A percentile compares a stretch with the other conserved stretches of the same genome.
phyloP scores from a whole-genome alignment of 164 flowering plant genomes.

The Aristolochia contorta region DNA sequence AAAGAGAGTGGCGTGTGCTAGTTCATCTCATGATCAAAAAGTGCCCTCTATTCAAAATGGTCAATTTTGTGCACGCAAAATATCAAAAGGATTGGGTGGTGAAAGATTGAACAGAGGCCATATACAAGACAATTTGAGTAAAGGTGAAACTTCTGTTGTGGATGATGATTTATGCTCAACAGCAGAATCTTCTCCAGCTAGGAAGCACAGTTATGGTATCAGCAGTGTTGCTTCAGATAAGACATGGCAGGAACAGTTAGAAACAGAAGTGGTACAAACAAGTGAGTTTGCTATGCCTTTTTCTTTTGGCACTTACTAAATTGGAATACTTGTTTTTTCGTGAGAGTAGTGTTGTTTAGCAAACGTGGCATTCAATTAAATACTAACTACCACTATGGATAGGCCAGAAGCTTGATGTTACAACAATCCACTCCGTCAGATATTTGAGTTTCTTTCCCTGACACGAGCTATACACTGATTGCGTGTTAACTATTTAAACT shows the following conservation, averaged over 20 bases:
- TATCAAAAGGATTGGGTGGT: conserved; percentile 26
- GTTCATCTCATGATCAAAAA: conserved; percentile 73
- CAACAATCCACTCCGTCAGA: too few species aligned
- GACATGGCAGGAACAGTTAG: conserved; percentile 22
- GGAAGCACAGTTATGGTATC: conserved; percentile 34
- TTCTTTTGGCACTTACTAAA: neutral
- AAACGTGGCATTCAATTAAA: too few species aligned
- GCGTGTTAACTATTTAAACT: too few species aligned
- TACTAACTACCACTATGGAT: too few species aligned
- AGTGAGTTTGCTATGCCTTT: conserved; percentile 22
- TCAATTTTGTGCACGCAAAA: conserved; percentile 23
- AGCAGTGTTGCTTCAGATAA: conserved; percentile 26
- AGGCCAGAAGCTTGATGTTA: too few species aligned
- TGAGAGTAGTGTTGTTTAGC: too few species aligned
- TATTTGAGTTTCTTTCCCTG: too few species aligned
- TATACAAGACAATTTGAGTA: conserved; percentile 6
- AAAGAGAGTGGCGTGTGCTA: conserved; percentile 22
- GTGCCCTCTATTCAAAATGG: conserved; percentile 54
- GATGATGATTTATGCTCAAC: conserved; percentile 75
- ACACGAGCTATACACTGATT: too few species aligned
- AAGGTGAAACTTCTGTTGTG: conserved; percentile 20
- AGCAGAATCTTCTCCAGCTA: conserved; percentile 66
- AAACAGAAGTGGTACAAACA: conserved; percentile 18
- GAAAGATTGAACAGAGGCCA: conserved; percentile 15
- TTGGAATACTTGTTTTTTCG: too few species aligned